Conservation (phyloP, 2,329 filamentous ascomycete genomes). For the Tympanopsis confertula region DNA sequence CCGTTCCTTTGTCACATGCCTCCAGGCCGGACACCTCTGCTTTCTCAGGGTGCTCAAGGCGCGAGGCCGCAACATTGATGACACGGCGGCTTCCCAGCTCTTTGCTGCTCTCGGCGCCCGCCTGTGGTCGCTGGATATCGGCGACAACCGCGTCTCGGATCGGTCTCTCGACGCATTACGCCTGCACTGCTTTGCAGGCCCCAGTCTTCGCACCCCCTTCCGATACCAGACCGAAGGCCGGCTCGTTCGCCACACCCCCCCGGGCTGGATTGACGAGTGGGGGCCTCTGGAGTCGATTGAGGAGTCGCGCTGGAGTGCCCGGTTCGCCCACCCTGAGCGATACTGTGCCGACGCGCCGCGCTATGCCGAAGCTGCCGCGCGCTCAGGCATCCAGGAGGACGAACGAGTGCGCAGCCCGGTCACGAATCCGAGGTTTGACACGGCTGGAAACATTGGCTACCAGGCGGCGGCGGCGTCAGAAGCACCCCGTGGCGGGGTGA, state of each 20-base stretch:
- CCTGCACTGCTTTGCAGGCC: conserved; percentile 16
- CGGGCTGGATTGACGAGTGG: too few relatives aligned
- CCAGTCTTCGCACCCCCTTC: conserved; percentile 19
- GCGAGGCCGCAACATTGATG: conserved; percentile 31
- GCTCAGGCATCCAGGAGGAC: conserved; percentile 11
- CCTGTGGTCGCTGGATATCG: conserved; percentile 46
- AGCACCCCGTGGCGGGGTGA: conserved; percentile 23
- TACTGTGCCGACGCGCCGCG: conserved; percentile 35
- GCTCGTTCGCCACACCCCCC: conserved; percentile 17
- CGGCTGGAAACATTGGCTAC: conserved; percentile 15
- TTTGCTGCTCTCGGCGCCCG: conserved; percentile 21
- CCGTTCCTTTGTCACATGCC: conserved; percentile 17
- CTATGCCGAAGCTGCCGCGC: conserved; percentile 15
- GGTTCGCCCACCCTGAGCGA: conserved; percentile 31
- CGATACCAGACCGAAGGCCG: conserved; percentile 33
- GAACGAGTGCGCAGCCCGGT: conserved; percentile 17
- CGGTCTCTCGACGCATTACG: conserved; percentile 19
- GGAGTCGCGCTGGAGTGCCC: conserved; percentile 32
- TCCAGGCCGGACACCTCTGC: conserved; percentile 23
- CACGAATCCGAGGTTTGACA: conserved; percentile 5
- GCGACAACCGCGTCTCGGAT: conserved; percentile 39
- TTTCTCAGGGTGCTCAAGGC: conserved; percentile 39
- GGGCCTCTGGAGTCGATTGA: conserved; percentile 30
- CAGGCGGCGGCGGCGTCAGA: conserved; percentile 3
- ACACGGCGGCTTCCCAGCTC: conserved; percentile 18